Conservation (phyloP, 2,329 filamentous ascomycete genomes). For the Stylonectria norvegica region DNA sequence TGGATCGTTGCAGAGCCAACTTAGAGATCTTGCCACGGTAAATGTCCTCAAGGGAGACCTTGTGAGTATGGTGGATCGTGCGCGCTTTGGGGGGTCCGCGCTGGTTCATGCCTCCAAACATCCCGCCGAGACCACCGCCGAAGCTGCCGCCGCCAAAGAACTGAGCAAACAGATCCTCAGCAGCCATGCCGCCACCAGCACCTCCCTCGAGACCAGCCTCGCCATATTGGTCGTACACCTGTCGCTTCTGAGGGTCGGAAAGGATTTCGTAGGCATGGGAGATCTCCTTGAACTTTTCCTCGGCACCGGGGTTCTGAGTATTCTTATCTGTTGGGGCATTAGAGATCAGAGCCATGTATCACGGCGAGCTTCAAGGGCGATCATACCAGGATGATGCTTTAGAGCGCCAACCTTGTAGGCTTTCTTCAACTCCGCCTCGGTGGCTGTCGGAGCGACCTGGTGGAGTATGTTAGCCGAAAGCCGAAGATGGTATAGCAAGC, state of each 20-base stretch:
- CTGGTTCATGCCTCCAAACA: constrained; percentile 72
- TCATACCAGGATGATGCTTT: constrained; percentile 78
- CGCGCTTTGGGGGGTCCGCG: constrained; percentile 83
- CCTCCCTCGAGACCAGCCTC: constrained; percentile 94
- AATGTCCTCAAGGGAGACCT: constrained; percentile 95
- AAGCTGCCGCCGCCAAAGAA: constrained; percentile 83
- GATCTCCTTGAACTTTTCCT: constrained; percentile 98
- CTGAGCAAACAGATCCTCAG: constrained; percentile 93
- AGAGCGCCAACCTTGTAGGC: constrained; percentile 81
- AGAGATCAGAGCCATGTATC: constrained; percentile 13
- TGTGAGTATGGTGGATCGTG: constrained; percentile 97
- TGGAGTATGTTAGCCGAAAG: constrained; percentile 15
- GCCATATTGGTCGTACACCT: constrained; percentile 94
- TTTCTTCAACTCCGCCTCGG: constrained; percentile 85
- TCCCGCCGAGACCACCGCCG: constrained; percentile 66
- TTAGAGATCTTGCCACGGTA: constrained; percentile 98
- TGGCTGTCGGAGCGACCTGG: constrained; percentile 73
- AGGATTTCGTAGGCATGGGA: constrained; percentile 95
- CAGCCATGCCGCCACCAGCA: constrained; percentile 79
- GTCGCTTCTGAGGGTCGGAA: constrained; percentile 86
- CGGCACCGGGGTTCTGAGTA: constrained; percentile 83
- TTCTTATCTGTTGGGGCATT: constrained; percentile 97
- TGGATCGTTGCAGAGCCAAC: constrained; percentile 91
- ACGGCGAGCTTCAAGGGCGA: background rate
- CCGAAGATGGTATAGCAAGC: background rate